Conservation (phyloP, 1,139 yeast species). For the Pichia sp. region DNA sequence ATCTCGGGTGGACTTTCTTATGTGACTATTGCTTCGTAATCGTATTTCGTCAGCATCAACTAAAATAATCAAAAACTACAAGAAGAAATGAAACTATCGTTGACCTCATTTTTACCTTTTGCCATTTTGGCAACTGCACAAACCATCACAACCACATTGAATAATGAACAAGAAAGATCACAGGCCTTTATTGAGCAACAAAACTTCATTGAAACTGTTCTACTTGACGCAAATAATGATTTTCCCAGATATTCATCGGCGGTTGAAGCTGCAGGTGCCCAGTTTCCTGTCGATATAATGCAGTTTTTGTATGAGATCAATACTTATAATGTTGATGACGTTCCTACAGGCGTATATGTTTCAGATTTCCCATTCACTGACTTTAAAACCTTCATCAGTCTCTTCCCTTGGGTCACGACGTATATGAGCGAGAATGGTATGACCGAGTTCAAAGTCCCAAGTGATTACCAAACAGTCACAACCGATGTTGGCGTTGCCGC, state of each 20-base stretch:
- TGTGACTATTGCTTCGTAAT: background rate
- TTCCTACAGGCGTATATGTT: slow-evolving; percentile 26
- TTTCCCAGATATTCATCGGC: slow-evolving; percentile 23
- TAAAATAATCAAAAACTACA: background rate
- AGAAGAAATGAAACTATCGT: background rate
- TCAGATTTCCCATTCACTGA: slow-evolving; percentile 33
- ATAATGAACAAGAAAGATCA: slow-evolving; percentile 14
- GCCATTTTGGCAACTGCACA: background rate
- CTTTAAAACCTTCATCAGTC: slow-evolving; percentile 32
- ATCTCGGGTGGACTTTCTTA: background rate
- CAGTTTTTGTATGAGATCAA: slow-evolving; percentile 25
- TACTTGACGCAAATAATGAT: slow-evolving; percentile 24
- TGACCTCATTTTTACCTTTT: background rate
- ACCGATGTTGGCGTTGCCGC: background rate
- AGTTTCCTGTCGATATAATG: slow-evolving; percentile 26
- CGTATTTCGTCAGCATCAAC: background rate
- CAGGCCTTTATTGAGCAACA: slow-evolving; percentile 27
- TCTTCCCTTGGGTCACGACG: slow-evolving; percentile 36
- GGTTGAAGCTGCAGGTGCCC: slow-evolving; percentile 25
- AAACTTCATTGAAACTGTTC: slow-evolving; percentile 23
- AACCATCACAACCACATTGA: slow-evolving; percentile 15
- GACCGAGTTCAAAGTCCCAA: slow-evolving; percentile 30
- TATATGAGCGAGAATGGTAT: slow-evolving; percentile 26
- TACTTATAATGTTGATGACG: slow-evolving; percentile 7
- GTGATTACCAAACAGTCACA: slow-evolving; percentile 8